Conservation (phyloP, 1,284 basidiomycete genomes). For the Ustilago cynodontis region DNA sequence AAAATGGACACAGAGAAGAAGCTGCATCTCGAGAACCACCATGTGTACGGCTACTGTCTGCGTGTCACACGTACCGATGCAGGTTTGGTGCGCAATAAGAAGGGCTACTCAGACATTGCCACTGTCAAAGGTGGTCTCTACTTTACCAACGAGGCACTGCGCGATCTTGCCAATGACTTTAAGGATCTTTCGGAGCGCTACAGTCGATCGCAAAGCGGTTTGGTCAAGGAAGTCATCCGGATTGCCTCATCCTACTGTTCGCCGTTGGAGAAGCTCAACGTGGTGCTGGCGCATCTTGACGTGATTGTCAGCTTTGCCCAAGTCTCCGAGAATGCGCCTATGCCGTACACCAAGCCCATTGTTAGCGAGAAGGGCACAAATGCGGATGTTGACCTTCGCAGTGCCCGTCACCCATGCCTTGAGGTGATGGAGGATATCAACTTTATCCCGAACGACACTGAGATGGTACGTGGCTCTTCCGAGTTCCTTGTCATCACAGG, state of each 20-base stretch:
- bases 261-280: conserved; percentile 89
- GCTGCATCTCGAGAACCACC: conserved; percentile 92
- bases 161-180: conserved; percentile 81
- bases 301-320: conserved; percentile 90
- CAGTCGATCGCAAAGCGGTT: conserved; percentile 79
- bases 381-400: conserved; percentile 47
- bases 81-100: conserved; percentile 78
- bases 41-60: conserved; percentile 92
- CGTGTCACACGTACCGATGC: conserved; percentile 84
- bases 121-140: conserved; percentile 89
- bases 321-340: conserved; percentile 86
- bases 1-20: conserved; percentile 93
- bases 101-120: conserved; percentile 84
- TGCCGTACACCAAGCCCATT: conserved; percentile 86
- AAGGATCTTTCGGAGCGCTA: conserved; percentile 80
- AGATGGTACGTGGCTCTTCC: conserved; percentile 82
- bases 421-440: conserved; percentile 95
- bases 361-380: conserved; percentile 54
- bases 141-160: conserved; percentile 87
- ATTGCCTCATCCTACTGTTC: conserved; percentile 87
- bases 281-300: conserved; percentile 88
- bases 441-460: conserved; percentile 94
- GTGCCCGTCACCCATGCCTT: conserved; percentile 86
- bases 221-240: conserved; percentile 92
- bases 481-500: conserved; percentile 89